A percentile compares a stretch with the other conserved stretches of the same genome.
phyloP scores from a whole-genome alignment of 129 eudicot genomes.

The Erigeron canadensis region DNA sequence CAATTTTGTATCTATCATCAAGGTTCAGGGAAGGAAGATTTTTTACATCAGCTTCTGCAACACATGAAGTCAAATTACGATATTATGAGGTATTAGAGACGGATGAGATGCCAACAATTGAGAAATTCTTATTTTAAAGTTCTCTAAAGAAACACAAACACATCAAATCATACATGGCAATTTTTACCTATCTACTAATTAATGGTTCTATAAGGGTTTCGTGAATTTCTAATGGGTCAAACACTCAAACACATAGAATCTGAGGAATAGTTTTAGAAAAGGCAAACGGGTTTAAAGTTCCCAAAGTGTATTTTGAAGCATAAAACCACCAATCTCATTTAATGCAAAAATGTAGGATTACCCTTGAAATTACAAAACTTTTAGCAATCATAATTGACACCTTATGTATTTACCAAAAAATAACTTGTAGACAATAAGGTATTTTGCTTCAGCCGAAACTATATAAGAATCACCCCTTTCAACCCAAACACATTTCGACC shows the following conservation, averaged over 20 bases:
- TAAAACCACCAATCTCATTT: background rate
- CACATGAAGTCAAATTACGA: slow-evolving; percentile 7
- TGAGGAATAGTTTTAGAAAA: background rate
- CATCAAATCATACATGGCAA: background rate
- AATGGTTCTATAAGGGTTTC: background rate
- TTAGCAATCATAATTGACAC: background rate
- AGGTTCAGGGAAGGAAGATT: slow-evolving; percentile 47
- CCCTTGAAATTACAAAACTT: background rate
- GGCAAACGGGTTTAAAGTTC: background rate
- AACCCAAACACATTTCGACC: background rate
- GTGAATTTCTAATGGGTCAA: background rate
- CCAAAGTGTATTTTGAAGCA: background rate
- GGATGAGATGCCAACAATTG: too few species aligned
- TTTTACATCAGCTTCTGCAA: slow-evolving; percentile 56
- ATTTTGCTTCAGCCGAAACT: background rate
- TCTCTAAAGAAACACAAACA: background rate
- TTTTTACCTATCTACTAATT: background rate
- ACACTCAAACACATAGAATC: background rate
- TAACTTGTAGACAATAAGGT: background rate
- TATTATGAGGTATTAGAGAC: too few species aligned
- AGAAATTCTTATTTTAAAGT: background rate
- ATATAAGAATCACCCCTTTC: background rate
- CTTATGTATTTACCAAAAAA: background rate
- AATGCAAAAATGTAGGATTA: too few species aligned
- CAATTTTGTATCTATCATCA: slow-evolving; percentile 47